A percentile compares a stretch with the other conserved stretches of the same genome.
These are phyloP conservation scores for Climacium dendroides DNA, from an alignment of 225 moss, liverwort and hornwort genomes.

Conservation along the genomic window DNA sequence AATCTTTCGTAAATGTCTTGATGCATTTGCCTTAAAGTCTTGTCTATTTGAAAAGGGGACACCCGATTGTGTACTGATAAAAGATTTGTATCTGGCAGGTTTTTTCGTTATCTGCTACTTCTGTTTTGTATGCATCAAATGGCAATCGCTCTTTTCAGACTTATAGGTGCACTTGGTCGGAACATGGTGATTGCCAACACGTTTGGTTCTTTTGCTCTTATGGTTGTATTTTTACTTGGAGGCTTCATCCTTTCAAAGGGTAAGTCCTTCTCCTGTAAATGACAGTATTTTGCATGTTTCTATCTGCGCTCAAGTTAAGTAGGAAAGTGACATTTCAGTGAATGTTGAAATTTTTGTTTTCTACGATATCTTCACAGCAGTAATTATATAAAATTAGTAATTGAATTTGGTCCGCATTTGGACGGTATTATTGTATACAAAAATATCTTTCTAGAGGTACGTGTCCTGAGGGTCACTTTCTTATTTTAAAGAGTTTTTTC, in stretches of 20 bases:
- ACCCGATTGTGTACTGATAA: background rate
- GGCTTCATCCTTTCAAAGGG: slow-evolving; percentile 70
- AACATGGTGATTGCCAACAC: slow-evolving; percentile 76
- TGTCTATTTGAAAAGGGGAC: background rate
- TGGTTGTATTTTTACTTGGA: slow-evolving; percentile 60
- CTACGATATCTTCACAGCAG: background rate
- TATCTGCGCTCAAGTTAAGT: background rate
- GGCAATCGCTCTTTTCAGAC: slow-evolving; percentile 77
- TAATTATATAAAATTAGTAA: background rate
- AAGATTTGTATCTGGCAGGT: slow-evolving; percentile 21
- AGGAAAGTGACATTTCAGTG: background rate
- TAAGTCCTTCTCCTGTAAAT: background rate
- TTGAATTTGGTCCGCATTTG: background rate
- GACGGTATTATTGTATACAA: background rate
- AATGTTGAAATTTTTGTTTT: background rate
- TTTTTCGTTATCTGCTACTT: slow-evolving; percentile 58
- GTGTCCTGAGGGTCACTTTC: background rate
- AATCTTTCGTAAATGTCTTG: background rate
- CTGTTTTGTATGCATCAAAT: slow-evolving; percentile 69
- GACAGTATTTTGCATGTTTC: background rate
- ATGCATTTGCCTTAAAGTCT: background rate
- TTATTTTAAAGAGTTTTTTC: background rate
- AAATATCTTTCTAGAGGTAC: background rate
- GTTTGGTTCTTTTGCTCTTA: slow-evolving; percentile 67
- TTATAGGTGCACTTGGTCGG: slow-evolving; percentile 72